Conservation (phyloP, 139 green algal species). For the Parachlorella kessleri region DNA sequence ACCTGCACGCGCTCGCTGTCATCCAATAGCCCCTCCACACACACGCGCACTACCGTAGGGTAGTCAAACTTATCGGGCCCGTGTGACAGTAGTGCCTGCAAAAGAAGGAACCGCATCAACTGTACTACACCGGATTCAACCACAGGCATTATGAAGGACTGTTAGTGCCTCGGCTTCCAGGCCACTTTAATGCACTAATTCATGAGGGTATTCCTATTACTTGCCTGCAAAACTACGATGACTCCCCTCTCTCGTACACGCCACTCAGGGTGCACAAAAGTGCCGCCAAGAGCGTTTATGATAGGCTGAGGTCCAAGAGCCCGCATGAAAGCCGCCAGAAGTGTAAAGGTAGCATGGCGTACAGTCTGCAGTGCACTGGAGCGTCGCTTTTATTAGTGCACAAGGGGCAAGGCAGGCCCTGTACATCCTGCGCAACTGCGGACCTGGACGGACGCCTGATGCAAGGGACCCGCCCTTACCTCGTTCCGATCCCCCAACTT, state of each 20-base stretch:
- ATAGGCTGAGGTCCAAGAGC: slow-evolving; percentile 23
- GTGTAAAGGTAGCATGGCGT: too few species aligned
- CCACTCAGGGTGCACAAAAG: slow-evolving; percentile 44
- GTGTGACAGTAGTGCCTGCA: slow-evolving; percentile 49
- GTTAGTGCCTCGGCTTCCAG: too few species aligned
- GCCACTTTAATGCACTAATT: too few species aligned
- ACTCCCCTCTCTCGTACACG: slow-evolving; percentile 58
- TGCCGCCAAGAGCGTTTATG: slow-evolving; percentile 42
- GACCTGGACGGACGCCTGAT: too few species aligned
- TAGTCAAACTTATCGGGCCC: slow-evolving; percentile 19
- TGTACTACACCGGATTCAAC: too few species aligned
- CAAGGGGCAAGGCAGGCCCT: too few species aligned
- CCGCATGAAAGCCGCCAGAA: not conserved
- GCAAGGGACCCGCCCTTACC: not conserved
- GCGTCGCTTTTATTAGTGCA: too few species aligned
- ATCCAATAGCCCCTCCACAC: slow-evolving; percentile 35
- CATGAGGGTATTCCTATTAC: not conserved
- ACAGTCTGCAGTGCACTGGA: too few species aligned
- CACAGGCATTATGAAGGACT: too few species aligned
- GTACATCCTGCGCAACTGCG: too few species aligned
- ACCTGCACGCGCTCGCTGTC: slow-evolving; percentile 43
- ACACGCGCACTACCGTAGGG: slow-evolving; percentile 15
- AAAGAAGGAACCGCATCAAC: too few species aligned
- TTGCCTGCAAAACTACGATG: slow-evolving; percentile 48
- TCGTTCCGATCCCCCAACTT: slow-evolving; percentile 47